Conservation (phyloP, 2,329 filamentous ascomycete genomes). For the Ilyonectria destructans region DNA sequence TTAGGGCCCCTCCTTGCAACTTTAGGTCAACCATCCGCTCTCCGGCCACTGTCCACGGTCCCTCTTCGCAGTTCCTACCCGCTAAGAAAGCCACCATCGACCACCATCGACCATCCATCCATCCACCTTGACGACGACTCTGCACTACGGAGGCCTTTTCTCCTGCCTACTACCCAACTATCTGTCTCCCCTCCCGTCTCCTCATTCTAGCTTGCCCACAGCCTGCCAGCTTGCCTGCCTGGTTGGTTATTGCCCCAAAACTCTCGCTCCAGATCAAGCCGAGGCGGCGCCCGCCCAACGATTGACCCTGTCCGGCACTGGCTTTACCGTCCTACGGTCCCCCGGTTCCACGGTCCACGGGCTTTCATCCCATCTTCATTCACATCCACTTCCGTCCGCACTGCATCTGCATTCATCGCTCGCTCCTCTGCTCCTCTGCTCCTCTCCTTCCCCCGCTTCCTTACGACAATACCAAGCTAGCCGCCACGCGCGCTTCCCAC, state of each 20-base stretch:
- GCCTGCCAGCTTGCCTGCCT: not conserved
- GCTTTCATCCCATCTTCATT: constrained; percentile 3
- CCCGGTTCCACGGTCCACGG: not conserved
- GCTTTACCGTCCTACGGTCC: constrained; percentile 25
- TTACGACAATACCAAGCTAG: constrained; percentile 42
- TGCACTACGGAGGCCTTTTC: not conserved
- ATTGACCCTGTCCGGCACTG: constrained; percentile 22
- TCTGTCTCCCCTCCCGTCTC: not conserved
- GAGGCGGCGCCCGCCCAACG: constrained; percentile 32
- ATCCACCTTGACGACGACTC: not conserved
- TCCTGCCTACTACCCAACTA: not conserved
- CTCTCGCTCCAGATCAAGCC: constrained; percentile 17
- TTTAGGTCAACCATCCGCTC: not conserved
- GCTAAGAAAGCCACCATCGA: constrained; percentile 30
- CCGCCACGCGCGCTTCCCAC: constrained; percentile 48
- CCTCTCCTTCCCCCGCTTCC: constrained; percentile 38
- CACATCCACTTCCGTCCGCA: not conserved
- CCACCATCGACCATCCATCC: constrained; percentile 4
- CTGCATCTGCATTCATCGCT: not conserved
- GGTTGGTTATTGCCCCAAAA: not conserved
- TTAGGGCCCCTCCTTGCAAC: not conserved
- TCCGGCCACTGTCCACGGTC: not conserved
- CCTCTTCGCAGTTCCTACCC: constrained; percentile 7
- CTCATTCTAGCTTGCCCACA: not conserved
- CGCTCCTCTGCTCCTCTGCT: not conserved